Percentiles rank a stretch among this genome's conserved stretches.
phyloP scores from a whole-genome alignment of 2,329 filamentous ascomycete species.

The Fusarium continuum region DNA sequence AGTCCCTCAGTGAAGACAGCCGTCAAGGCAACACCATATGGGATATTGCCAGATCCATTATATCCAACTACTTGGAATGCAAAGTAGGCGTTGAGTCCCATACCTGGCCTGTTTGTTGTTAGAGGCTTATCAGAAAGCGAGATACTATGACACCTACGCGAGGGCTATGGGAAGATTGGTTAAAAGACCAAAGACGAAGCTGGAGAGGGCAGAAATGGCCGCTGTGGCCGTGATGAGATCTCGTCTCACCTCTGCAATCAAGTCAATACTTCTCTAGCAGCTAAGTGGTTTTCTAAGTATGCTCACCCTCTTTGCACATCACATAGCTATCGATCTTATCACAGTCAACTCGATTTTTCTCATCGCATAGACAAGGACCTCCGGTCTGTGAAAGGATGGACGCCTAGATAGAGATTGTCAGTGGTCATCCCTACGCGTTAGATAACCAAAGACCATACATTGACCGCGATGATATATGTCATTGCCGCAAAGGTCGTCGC shows the following conservation, averaged over 20 bases:
- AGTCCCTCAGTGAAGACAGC: constrained; percentile 85
- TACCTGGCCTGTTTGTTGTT: constrained; percentile 44
- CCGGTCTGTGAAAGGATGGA: constrained; percentile 31
- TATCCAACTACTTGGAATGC: constrained; percentile 73
- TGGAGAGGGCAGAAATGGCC: constrained; percentile 76
- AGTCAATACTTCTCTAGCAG: background rate
- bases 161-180: constrained; percentile 36
- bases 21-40: constrained; percentile 77
- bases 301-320: constrained; percentile 50
- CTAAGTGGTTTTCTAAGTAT: accelerated
- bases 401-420: constrained; percentile 1
- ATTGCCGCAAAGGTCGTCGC: constrained; percentile 59
- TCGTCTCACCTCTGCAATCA: constrained; percentile 64
- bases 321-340: constrained; percentile 57
- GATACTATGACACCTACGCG: constrained; percentile 23
- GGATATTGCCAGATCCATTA: constrained; percentile 75
- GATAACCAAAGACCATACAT: constrained; percentile 8
- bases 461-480: constrained; percentile 43
- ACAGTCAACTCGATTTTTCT: constrained; percentile 46
- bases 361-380: constrained; percentile 24
- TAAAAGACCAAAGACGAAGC: constrained; percentile 25
- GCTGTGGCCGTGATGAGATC: constrained; percentile 83
- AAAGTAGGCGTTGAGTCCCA: constrained; percentile 80
- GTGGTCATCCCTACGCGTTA: too few relatives aligned
- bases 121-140: constrained; percentile 65